phyloP scores from a whole-genome alignment of 1,284 basidiomycete genomes.

The Ganoderma lucidum region DNA sequence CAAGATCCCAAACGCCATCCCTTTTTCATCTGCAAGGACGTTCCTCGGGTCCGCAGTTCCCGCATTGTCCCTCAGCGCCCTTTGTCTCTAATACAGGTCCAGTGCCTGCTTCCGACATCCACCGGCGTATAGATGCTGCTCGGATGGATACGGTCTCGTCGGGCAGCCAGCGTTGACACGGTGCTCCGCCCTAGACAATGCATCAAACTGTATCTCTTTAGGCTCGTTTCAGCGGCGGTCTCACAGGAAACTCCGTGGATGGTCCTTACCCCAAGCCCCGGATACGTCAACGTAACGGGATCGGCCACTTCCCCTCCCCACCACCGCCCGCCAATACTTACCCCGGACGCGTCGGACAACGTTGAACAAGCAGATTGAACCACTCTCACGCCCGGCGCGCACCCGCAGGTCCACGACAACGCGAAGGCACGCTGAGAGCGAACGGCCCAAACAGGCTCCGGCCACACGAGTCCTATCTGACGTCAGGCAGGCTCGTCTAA shows the following conservation, averaged over 20 bases:
- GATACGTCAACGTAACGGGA: constrained; percentile 3
- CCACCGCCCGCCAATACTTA: background rate
- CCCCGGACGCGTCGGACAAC: background rate
- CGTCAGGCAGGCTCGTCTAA: background rate
- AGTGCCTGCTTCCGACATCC: background rate
- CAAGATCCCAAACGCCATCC: background rate
- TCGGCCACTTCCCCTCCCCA: constrained; percentile 1
- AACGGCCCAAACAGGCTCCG: background rate
- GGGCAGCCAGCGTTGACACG: background rate
- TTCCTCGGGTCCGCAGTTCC: background rate
- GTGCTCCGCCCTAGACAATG: background rate
- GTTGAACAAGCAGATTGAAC: background rate
- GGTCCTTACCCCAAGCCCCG: background rate
- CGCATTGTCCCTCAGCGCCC: background rate
- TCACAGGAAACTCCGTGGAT: background rate
- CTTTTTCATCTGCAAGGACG: background rate
- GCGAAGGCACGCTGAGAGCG: constrained; percentile 4
- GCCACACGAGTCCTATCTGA: constrained; percentile 11
- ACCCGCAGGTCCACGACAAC: background rate
- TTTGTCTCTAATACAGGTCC: background rate
- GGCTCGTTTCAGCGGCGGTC: background rate
- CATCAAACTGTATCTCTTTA: constrained; percentile 6
- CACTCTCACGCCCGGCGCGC: background rate
- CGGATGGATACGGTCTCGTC: background rate
- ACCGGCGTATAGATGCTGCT: background rate